phyloP scores from a whole-genome alignment of 2,329 filamentous ascomycete species.

The Pseudogymnoascus sp. region DNA sequence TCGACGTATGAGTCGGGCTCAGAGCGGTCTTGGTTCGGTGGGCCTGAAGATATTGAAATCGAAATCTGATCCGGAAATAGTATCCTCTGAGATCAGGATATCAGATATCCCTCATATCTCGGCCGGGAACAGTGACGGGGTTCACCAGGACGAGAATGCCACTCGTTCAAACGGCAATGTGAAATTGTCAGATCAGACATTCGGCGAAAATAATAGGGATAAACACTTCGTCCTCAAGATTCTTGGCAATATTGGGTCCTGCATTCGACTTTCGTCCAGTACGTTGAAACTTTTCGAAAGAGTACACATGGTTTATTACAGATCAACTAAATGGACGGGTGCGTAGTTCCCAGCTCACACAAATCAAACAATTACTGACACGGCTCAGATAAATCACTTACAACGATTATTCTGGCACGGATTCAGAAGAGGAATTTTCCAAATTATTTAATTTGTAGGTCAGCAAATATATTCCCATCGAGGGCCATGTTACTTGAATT shows the following conservation, averaged over 20 bases:
- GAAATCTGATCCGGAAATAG: neutral
- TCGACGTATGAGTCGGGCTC: conserved; percentile 63
- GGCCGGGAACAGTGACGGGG: too few relatives aligned
- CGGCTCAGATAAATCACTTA: conserved; percentile 74
- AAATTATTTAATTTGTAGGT: conserved; percentile 81
- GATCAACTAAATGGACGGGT: conserved; percentile 84
- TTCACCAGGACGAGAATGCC: neutral
- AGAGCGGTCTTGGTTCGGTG: conserved; percentile 66
- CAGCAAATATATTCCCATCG: conserved; percentile 78
- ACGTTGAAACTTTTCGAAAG: conserved; percentile 81
- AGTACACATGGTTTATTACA: conserved; percentile 91
- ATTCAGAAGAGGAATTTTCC: conserved; percentile 85
- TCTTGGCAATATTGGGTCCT: conserved; percentile 68
- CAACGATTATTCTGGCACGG: conserved; percentile 86
- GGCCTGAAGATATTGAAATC: conserved; percentile 51
- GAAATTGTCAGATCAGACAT: neutral
- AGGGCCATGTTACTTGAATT: conserved; percentile 75
- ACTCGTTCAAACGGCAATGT: neutral
- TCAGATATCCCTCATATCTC: neutral
- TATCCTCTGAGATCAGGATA: neutral
- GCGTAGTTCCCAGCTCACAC: neutral
- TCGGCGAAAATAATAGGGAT: conserved; percentile 54
- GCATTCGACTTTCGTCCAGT: conserved; percentile 68
- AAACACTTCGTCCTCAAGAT: conserved; percentile 73
- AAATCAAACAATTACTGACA: neutral